Percentiles rank a stretch among this genome's conserved stretches.
Evolutionary conservation across 768 basidiomycete genomes (phyloP).

Genomic region (Mycena vitilis): DNA sequence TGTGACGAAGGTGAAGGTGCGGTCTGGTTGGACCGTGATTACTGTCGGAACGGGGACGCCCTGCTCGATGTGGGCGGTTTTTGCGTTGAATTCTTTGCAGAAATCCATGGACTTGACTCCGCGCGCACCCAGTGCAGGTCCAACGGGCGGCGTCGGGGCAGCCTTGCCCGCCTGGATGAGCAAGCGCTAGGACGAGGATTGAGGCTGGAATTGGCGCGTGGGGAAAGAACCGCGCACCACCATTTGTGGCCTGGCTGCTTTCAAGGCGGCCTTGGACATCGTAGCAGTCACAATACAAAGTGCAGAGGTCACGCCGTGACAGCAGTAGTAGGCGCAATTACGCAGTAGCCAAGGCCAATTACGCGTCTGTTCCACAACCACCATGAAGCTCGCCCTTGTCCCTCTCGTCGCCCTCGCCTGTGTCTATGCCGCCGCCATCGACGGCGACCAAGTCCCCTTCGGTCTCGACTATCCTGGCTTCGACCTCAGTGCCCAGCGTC

Average conservation of each 20-base stretch:
- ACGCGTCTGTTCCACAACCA: constrained; percentile 9
- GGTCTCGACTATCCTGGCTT: constrained; percentile 56
- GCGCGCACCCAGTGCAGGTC: constrained; percentile 96
- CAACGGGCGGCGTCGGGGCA: constrained; percentile 94
- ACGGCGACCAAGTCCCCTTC: constrained; percentile 55
- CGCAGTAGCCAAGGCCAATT: neutral
- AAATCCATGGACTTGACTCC: constrained; percentile 99
- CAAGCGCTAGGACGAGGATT: constrained; percentile 66
- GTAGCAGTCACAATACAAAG: constrained; percentile 23
- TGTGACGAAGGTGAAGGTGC: constrained; percentile 92
- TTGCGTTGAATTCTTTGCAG: constrained; percentile 99
- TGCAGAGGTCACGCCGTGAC: constrained; percentile 6
- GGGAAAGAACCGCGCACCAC: constrained; percentile 59
- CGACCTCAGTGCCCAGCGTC: constrained; percentile 76
- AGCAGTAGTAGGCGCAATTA: constrained; percentile 6
- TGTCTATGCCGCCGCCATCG: constrained; percentile 48
- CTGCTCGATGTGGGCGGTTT: constrained; percentile 86
- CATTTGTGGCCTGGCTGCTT: constrained; percentile 76
- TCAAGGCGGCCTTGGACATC: constrained; percentile 78
- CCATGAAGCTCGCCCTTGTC: constrained; percentile 62
- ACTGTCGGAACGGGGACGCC: constrained; percentile 92
- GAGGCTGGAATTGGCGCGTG: constrained; percentile 4
- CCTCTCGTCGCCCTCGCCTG: constrained; percentile 58
- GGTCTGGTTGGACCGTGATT: constrained; percentile 94
- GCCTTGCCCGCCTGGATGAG: constrained; percentile 95